phyloP scores from a whole-genome alignment of 768 basidiomycete genomes.

The Tylopilus vinaceipallidus region DNA sequence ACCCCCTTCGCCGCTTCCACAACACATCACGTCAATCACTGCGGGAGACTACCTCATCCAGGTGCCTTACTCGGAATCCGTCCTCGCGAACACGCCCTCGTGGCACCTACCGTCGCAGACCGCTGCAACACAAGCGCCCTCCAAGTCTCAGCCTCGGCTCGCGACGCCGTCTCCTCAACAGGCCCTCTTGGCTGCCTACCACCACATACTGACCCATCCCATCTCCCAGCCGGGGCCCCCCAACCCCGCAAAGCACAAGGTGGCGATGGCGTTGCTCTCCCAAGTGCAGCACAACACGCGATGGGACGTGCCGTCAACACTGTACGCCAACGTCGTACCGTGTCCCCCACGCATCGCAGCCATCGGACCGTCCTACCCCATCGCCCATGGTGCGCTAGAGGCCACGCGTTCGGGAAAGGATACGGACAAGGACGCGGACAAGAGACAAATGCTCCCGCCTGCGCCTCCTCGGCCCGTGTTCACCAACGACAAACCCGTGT shows the following conservation, averaged over 20 bases:
- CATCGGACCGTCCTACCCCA: constrained; percentile 66
- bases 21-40: constrained; percentile 37
- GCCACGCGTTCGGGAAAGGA: constrained; percentile 39
- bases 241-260: constrained; percentile 67
- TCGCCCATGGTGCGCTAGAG: constrained; percentile 38
- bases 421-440: constrained; percentile 54
- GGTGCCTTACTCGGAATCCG: constrained; percentile 73
- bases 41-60: constrained; percentile 70
- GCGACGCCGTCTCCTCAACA: constrained; percentile 60
- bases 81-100: constrained; percentile 60
- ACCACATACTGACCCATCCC: constrained; percentile 74
- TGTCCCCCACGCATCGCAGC: constrained; percentile 59
- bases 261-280: constrained; percentile 67
- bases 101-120: constrained; percentile 63
- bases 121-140: constrained; percentile 24
- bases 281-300: constrained; percentile 56
- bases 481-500: constrained; percentile 52
- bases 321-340: constrained; percentile 58
- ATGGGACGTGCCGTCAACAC: constrained; percentile 67
- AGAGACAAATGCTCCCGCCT: constrained; percentile 31
- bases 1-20: constrained; percentile 42
- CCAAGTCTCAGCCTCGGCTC: constrained; percentile 30
- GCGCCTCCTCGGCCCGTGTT: constrained; percentile 41
- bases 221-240: constrained; percentile 47
- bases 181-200: constrained; percentile 66